phyloP scores from a whole-genome alignment of 2,329 filamentous ascomycete genomes.

The Fonsecaea nubica region DNA sequence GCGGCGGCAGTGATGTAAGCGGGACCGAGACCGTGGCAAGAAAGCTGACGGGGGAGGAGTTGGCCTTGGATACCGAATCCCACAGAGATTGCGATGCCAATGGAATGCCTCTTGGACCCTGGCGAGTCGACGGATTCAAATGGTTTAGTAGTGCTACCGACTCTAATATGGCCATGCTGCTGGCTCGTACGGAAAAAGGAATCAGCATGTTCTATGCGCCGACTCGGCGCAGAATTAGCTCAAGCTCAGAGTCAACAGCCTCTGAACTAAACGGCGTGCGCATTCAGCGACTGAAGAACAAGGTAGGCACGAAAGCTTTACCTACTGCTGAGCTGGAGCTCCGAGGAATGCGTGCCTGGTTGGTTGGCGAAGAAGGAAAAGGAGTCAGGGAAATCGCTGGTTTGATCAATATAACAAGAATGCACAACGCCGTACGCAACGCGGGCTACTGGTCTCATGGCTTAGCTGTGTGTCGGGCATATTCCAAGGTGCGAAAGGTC shows the following conservation, averaged over 20 bases:
- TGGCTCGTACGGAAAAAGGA: constrained; percentile 64
- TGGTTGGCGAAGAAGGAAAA: constrained; percentile 70
- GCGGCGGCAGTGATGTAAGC: constrained; percentile 46
- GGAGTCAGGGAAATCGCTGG: constrained; percentile 72
- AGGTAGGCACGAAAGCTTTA: constrained; percentile 71
- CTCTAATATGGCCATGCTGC: constrained; percentile 66
- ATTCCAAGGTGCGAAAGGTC: no score
- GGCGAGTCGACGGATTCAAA: constrained; percentile 69
- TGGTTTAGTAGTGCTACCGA: constrained; percentile 74
- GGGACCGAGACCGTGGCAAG: constrained; percentile 45
- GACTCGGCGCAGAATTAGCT: constrained; percentile 46
- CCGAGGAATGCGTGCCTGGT: constrained; percentile 65
- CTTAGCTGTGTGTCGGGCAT: no score
- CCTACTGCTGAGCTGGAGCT: constrained; percentile 76
- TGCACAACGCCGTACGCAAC: constrained; percentile 50
- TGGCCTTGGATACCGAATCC: constrained; percentile 34
- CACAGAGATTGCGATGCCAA: constrained; percentile 40
- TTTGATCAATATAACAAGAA: constrained; percentile 69
- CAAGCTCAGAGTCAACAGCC: constrained; percentile 18
- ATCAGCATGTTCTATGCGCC: constrained; percentile 71
- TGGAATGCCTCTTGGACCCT: constrained; percentile 57
- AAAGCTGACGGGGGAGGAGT: background rate
- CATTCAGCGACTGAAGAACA: constrained; percentile 74
- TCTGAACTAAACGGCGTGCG: constrained; percentile 64
- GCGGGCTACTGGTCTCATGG: constrained; percentile 43